Base-by-base conservation (phyloP, 805 yeast species). In the Starmera dryadoides region DNA sequence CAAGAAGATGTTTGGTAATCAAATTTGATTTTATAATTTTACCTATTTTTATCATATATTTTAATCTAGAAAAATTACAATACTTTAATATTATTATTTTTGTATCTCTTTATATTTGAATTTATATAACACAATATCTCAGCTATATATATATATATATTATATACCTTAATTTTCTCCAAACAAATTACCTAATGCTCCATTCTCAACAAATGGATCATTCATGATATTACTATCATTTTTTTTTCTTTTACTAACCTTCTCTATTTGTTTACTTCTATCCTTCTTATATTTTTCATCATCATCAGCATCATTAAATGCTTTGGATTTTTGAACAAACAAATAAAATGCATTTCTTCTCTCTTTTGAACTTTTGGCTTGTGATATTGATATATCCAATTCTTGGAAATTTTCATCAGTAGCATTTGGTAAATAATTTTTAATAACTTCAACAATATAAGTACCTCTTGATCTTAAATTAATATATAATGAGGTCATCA, bases 1-100 rank as follows among this genome's bases (percentile, higher is more conserved):
- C 98, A 91, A 67, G 98, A 93, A 66, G 98, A 91, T 71, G 96
- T 91, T 12, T 91, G 98, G 98, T 91, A 68, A 65, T n/a, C n/a
- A n/a, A n/a, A n/a, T n/a, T n/a, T n/a, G 18, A 15, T 17, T 7
- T 22, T 22, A 8, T 22, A 22, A 22, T 22, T 7, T 8, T 7
- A 17, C n/a, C 14, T 12, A 14, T 14, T 2, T 4, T 9, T 14
- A 14, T 14, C n/a, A 30, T 15, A 30, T 14, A 5, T 3, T 4
- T 33, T 33, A 7, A 12, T 14, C 15, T n/a, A n/a, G 10, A 15
- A 30, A 6, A 30, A 30, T 6, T 9, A 30, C 6, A 30, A 30
- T 17, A 18, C 21, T 31, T 10, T 15, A 14, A 14, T 12, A 7
- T 4, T 36, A 16, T 29, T 9, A 11, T 22, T 6, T 19, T 31